A percentile compares a stretch with the other conserved stretches of the same genome.
Conservation (phyloP, 495 filamentous ascomycete genomes). For the Trichoderma gamsii region DNA sequence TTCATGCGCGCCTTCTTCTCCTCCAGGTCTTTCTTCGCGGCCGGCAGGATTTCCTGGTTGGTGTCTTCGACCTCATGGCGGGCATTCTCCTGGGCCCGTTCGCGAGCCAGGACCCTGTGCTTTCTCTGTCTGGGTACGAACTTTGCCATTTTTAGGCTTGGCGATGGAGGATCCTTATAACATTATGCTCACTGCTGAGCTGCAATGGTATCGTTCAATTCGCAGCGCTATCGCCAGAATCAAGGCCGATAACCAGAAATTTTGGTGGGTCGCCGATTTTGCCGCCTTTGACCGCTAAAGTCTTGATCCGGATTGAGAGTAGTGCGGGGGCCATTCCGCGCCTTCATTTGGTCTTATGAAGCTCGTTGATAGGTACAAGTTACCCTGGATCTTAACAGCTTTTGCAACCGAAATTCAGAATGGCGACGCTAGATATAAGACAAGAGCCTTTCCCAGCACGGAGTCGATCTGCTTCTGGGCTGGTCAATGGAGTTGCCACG, state of each 20-base stretch:
- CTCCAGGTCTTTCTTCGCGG: slow-evolving; percentile 58
- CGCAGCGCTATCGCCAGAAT: slow-evolving; percentile 5
- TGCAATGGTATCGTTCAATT: not conserved
- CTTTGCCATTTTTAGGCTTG: slow-evolving; percentile 53
- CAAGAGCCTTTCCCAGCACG: slow-evolving; percentile 66
- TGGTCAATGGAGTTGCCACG: slow-evolving; percentile 62
- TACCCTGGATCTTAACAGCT: not conserved
- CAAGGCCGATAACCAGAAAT: slow-evolving; percentile 13
- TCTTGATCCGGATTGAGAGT: not conserved
- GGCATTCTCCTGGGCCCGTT: slow-evolving; percentile 41
- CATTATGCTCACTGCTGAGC: not conserved
- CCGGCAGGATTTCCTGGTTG: slow-evolving; percentile 68
- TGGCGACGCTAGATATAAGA: slow-evolving; percentile 18
- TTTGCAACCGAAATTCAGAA: not conserved
- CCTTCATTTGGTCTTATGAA: not conserved
- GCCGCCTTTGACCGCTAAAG: slow-evolving; percentile 15
- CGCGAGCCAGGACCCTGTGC: slow-evolving; percentile 57
- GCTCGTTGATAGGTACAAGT: not conserved
- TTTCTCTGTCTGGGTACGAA: slow-evolving; percentile 77
- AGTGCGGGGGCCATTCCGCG: slow-evolving; percentile 8
- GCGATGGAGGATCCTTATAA: not conserved
- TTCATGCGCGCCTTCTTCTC: slow-evolving; percentile 52
- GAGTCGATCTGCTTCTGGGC: slow-evolving; percentile 58
- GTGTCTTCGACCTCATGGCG: slow-evolving; percentile 47
- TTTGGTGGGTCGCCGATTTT: slow-evolving; percentile 15